These are phyloP conservation scores for Hyparrhenia diplandra DNA, from an alignment of 176 grass and related monocot genomes.

Conservation along the genomic window DNA sequence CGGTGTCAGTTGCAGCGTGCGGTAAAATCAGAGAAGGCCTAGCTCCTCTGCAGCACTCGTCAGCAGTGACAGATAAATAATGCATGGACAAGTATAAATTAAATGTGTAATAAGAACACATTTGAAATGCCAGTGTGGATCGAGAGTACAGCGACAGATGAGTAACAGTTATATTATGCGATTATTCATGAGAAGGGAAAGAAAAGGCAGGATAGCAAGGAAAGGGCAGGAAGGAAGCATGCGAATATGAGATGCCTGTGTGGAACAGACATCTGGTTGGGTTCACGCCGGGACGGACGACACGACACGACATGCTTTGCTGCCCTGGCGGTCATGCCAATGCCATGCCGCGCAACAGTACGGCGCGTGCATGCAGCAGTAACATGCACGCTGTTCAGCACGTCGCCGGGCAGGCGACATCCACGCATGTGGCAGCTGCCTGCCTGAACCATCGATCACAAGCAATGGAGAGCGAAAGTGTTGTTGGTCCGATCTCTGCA, in stretches of 20 bases:
- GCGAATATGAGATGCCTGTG: too few species aligned
- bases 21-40: background rate
- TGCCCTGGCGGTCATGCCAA: background rate
- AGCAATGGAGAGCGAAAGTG: background rate
- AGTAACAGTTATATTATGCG: too few species aligned
- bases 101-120: too few species aligned
- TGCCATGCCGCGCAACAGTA: conserved; percentile 20
- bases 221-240: too few species aligned
- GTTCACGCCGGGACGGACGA: background rate
- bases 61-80: too few species aligned
- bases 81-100: too few species aligned
- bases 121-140: too few species aligned
- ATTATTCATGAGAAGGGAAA: too few species aligned
- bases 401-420: background rate
- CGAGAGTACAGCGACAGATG: too few species aligned
- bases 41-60: background rate
- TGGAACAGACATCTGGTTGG: too few species aligned
- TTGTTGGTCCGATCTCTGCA: background rate
- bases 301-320: background rate
- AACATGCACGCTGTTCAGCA: conserved; percentile 18
- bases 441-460: background rate
- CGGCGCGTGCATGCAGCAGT: background rate
- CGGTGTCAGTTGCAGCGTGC: background rate
- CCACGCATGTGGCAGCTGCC: background rate
- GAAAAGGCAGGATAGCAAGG: too few species aligned